Conservation (phyloP, 2,329 filamentous ascomycete genomes). For the Talaromyces rugulosus region DNA sequence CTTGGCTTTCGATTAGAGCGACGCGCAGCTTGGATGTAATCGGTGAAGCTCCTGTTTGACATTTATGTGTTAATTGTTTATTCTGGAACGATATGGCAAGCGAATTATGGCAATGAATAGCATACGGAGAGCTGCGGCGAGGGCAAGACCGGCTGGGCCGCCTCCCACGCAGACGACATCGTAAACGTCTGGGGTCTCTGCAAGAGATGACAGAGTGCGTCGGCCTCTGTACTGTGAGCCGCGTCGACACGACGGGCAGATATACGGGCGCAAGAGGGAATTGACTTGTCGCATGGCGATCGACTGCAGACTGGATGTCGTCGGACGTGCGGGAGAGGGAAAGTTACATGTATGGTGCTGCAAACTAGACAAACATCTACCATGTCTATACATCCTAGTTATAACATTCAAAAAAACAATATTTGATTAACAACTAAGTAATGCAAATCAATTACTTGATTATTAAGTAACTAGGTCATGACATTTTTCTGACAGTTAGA, state of each 20-base stretch:
- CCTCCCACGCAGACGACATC: constrained; percentile 91
- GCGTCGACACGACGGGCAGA: constrained; percentile 38
- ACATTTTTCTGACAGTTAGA: not conserved
- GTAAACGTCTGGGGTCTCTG: constrained; percentile 65
- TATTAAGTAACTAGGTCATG: not conserved
- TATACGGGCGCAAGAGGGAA: constrained; percentile 31
- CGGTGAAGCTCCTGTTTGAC: constrained; percentile 64
- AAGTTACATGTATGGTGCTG: not conserved
- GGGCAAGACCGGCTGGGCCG: constrained; percentile 81
- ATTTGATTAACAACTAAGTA: not conserved
- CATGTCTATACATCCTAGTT: not conserved
- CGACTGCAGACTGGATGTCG: constrained; percentile 10
- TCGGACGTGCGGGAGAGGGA: not conserved
- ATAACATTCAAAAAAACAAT: not conserved
- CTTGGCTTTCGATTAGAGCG: constrained; percentile 85
- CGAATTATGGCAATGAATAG: constrained; percentile 5
- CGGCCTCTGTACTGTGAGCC: constrained; percentile 18
- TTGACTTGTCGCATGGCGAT: constrained; percentile 4
- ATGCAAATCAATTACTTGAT: not conserved
- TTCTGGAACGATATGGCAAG: not conserved
- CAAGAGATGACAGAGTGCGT: constrained; percentile 30
- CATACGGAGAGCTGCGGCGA: constrained; percentile 71
- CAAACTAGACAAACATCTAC: not conserved
- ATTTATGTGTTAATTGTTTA: not conserved
- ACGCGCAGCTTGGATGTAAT: constrained; percentile 73